These are phyloP conservation scores for Populus davidiana DNA, from an alignment of 345 rosid genomes.

Conservation along the genomic window DNA sequence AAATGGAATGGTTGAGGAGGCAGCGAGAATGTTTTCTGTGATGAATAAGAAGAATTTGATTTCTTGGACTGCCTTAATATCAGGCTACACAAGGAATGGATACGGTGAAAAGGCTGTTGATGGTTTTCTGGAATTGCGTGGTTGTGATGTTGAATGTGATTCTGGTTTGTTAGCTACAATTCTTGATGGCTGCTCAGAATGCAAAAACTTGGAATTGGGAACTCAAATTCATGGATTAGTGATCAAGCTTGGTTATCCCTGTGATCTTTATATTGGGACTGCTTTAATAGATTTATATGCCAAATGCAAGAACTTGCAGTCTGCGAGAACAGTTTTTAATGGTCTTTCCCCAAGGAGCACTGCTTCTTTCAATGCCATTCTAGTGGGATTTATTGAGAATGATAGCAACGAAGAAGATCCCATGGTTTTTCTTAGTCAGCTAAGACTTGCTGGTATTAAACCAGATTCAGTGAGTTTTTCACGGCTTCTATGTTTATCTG, in stretches of 20 bases:
- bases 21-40: constrained; percentile 2
- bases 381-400: constrained; percentile 22
- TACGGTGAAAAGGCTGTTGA: constrained; percentile 1
- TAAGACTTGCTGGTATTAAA: constrained; percentile 18
- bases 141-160: background rate
- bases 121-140: constrained; percentile 1
- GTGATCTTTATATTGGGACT: background rate
- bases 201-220: constrained; percentile 1
- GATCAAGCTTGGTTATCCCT: background rate
- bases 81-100: constrained; percentile 6
- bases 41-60: constrained; percentile 4
- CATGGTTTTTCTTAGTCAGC: constrained; percentile 25
- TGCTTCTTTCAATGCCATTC: constrained; percentile 32
- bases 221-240: constrained; percentile 9
- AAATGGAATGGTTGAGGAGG: constrained; percentile 4
- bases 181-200: constrained; percentile 5
- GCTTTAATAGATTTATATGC: constrained; percentile 9
- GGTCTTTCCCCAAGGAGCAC: constrained; percentile 11
- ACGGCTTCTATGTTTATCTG: constrained; percentile 25
- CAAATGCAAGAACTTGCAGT: constrained; percentile 3
- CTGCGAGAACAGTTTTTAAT: constrained; percentile 22
- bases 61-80: constrained; percentile 10
- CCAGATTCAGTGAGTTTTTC: constrained; percentile 33
- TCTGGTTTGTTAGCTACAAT: constrained; percentile 6
- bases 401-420: constrained; percentile 22